Evolutionary conservation across 768 basidiomycete genomes (phyloP).

Genomic region (Lactarius trivialis): DNA sequence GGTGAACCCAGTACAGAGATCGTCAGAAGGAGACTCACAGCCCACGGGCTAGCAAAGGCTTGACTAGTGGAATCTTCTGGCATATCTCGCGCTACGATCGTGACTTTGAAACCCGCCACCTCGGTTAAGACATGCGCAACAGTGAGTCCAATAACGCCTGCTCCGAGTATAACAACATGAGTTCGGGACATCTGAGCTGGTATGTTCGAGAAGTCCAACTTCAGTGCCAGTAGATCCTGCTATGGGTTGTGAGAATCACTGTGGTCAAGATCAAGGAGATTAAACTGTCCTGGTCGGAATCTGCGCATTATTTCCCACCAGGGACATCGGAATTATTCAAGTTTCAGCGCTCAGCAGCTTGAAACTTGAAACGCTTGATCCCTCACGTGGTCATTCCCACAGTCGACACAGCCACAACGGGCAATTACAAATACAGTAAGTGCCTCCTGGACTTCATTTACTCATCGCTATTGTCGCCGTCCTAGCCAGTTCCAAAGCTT

Average conservation of each 20-base stretch:
- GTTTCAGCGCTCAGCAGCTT: too few relatives aligned
- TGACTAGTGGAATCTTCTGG: conserved; percentile 38
- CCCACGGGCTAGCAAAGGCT: conserved; percentile 47
- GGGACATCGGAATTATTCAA: too few relatives aligned
- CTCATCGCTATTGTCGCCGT: too few relatives aligned
- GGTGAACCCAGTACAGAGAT: not conserved
- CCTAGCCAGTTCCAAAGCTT: too few relatives aligned
- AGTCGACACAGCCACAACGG: too few relatives aligned
- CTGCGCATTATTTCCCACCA: too few relatives aligned
- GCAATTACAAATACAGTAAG: too few relatives aligned
- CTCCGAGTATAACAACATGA: conserved; percentile 35
- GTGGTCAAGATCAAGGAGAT: not conserved
- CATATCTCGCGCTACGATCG: conserved; percentile 36
- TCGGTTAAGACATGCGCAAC: conserved; percentile 34
- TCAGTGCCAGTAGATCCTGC: not conserved
- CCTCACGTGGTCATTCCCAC: too few relatives aligned
- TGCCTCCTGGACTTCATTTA: too few relatives aligned
- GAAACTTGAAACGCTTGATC: too few relatives aligned
- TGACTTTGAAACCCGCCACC: conserved; percentile 27
- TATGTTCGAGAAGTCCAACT: conserved; percentile 3
- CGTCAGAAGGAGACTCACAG: conserved; percentile 27
- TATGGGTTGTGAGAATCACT: not conserved
- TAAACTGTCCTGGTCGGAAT: too few relatives aligned
- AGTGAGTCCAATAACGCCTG: conserved; percentile 41
- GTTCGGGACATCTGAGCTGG: conserved; percentile 6